These are phyloP conservation scores for Kluyveromyces marxianus DNA, from an alignment of 1,139 yeast genomes.

Conservation along the genomic window DNA sequence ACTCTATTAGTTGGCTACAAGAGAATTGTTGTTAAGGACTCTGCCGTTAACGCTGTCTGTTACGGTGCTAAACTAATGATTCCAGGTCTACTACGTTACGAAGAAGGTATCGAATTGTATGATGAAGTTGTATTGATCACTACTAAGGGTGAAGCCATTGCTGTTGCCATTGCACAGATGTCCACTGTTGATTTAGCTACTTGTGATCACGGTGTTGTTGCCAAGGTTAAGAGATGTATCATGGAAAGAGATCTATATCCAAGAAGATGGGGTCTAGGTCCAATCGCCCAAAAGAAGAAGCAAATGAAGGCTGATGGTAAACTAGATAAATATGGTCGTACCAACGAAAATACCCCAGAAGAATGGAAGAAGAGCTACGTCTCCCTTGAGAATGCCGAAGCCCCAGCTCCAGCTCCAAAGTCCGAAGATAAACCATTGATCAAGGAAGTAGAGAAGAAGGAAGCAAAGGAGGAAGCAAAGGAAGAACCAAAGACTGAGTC, in stretches of 20 bases:
- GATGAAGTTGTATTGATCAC: constrained; percentile 98
- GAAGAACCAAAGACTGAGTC: constrained; percentile 33
- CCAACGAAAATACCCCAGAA: constrained; percentile 87
- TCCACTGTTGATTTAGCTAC: constrained; percentile 93
- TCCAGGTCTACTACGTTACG: constrained; percentile 96
- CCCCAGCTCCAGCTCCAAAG: constrained; percentile 24
- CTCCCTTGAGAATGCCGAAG: constrained; percentile 62
- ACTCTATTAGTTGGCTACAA: constrained; percentile 89
- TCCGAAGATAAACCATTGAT: constrained; percentile 30
- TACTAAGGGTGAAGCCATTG: constrained; percentile 99
- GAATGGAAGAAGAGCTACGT: constrained; percentile 86
- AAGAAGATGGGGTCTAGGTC: constrained; percentile 99
- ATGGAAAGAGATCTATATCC: constrained; percentile 99
- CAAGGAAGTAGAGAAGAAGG: constrained; percentile 33
- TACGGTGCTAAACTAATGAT: constrained; percentile 99
- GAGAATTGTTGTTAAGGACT: constrained; percentile 95
- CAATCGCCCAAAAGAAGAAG: constrained; percentile 97
- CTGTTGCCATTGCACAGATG: constrained; percentile 98
- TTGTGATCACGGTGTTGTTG: constrained; percentile 98
- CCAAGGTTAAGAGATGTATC: constrained; percentile 97
- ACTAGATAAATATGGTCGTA: constrained; percentile 90
- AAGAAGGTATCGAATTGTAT: constrained; percentile 93
- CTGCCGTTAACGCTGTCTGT: constrained; percentile 97
- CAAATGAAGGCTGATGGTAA: constrained; percentile 96
- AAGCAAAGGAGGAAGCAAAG: constrained; percentile 30